phyloP scores from a whole-genome alignment of 2,329 filamentous ascomycete species.

The Fusarium pseudoanthophilum region DNA sequence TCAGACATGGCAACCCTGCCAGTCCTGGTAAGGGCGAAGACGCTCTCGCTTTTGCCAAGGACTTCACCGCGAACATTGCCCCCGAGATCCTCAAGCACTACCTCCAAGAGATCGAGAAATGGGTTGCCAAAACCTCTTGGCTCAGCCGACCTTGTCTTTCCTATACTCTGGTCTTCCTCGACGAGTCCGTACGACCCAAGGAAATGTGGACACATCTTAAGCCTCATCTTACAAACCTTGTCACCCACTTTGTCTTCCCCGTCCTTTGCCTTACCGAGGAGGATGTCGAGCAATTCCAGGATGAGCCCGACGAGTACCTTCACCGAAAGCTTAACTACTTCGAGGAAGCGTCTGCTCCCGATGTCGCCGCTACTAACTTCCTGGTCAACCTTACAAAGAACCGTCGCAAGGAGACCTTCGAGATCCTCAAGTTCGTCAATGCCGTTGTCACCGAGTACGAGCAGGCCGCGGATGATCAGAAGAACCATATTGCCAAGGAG shows the following conservation, averaged over 20 bases:
- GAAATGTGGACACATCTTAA: constrained; percentile 96
- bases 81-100: constrained; percentile 97
- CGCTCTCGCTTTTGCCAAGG: constrained; percentile 84
- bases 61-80: constrained; percentile 90
- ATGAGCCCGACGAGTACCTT: constrained; percentile 95
- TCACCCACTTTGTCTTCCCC: constrained; percentile 95
- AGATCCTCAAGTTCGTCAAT: constrained; percentile 94
- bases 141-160: constrained; percentile 93
- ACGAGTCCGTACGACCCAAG: constrained; percentile 97
- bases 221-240: constrained; percentile 90
- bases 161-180: constrained; percentile 92
- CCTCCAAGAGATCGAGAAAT: constrained; percentile 93
- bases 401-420: constrained; percentile 94
- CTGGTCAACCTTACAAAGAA: constrained; percentile 93
- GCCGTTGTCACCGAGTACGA: constrained; percentile 95
- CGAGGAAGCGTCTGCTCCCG: constrained; percentile 94
- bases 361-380: constrained; percentile 97
- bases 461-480: constrained; percentile 82
- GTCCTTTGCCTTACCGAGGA: constrained; percentile 92
- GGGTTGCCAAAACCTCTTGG: constrained; percentile 95
- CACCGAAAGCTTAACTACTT: constrained; percentile 98
- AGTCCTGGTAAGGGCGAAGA: constrained; percentile 80
- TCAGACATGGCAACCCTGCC: constrained; percentile 88
- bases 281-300: constrained; percentile 92
- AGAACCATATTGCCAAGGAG: constrained; percentile 95